Conservation (phyloP, 2,329 filamentous ascomycete species). For the Claviceps fusiformis region DNA sequence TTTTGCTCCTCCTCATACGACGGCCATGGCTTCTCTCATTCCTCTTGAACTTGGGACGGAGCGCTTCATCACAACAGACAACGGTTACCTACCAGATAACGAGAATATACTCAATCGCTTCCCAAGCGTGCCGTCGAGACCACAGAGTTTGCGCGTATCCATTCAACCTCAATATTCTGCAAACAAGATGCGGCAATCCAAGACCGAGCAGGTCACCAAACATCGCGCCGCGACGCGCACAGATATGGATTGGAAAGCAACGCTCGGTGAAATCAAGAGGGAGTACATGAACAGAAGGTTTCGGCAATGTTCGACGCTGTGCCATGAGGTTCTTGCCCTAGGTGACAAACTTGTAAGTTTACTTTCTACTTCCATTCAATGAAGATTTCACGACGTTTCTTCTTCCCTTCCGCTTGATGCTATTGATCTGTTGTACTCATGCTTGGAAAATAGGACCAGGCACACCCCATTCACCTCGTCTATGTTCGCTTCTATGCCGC, state of each 20-base stretch:
- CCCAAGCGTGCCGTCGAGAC: neutral
- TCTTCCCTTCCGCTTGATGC: neutral
- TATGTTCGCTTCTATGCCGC: slow-evolving; percentile 51
- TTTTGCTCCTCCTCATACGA: neutral
- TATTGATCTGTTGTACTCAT: neutral
- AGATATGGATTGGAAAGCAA: slow-evolving; percentile 34
- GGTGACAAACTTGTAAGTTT: slow-evolving; percentile 30
- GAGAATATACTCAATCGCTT: neutral
- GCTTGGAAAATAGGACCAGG: slow-evolving; percentile 15
- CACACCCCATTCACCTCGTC: slow-evolving; percentile 41
- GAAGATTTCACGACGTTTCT: neutral
- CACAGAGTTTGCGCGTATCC: neutral
- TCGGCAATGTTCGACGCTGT: slow-evolving; percentile 38
- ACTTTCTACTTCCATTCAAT: neutral
- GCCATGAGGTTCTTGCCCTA: slow-evolving; percentile 37
- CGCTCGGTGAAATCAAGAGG: slow-evolving; percentile 39
- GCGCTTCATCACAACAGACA: neutral
- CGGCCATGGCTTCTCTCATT: slow-evolving; percentile 18
- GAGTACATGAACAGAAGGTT: slow-evolving; percentile 38
- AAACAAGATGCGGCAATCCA: neutral
- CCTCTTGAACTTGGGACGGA: slow-evolving; percentile 16
- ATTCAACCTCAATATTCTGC: neutral
- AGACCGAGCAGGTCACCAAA: neutral
- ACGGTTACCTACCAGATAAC: neutral
- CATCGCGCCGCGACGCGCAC: slow-evolving; percentile 22